Base-by-base conservation (phyloP, 441 rosid genomes). In the California macrophylla region DNA sequence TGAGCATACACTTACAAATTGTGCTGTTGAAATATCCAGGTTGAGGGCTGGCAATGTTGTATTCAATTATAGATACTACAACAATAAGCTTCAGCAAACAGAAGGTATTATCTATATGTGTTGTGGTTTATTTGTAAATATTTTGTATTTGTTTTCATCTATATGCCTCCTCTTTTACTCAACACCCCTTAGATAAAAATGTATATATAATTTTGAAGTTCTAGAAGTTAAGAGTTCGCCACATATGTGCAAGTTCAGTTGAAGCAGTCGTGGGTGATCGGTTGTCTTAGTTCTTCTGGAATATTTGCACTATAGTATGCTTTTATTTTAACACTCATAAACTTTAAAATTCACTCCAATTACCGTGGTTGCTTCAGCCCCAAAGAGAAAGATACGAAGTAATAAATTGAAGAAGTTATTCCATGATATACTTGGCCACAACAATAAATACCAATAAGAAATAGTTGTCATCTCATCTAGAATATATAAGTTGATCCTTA, bases 1-100 rank as follows among this genome's bases (percentile, higher is more conserved):
- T 24, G 6, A 25, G 63, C 30, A 58, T 58, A 25, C 63, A 3
- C 63, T 58, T 13, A 62, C 69, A 5, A 21, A 36, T 69, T 66
- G 23, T 76, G 34, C 40, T 75, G 66, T 78, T 76, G 36, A 72
- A 60, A 77, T 78, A 71, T 77, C 69, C 80, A 95, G 99, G 92
- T 85, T 95, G 86, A 86, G 97, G 77, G 86, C 89, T 62, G 88
- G 97, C 72, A 95, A 95, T 81, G 99, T 95, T 61, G 86, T 92
- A 69, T 95, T 92, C 83, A 90, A 87, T 82, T 95, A 95, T 79
- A 85, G 88, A 72, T 95, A 95, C 76, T 89, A 87, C 82, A 85
- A 91, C 84, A 92, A 95, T 79, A 85, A 88, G 80, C 78, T 92
- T 76, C 97, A 86, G 73, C 87, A 88, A 77, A 90, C 95, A 66